Evolutionary conservation across 1,284 basidiomycete species (phyloP).

Genomic region (Pascua guehoae): DNA sequence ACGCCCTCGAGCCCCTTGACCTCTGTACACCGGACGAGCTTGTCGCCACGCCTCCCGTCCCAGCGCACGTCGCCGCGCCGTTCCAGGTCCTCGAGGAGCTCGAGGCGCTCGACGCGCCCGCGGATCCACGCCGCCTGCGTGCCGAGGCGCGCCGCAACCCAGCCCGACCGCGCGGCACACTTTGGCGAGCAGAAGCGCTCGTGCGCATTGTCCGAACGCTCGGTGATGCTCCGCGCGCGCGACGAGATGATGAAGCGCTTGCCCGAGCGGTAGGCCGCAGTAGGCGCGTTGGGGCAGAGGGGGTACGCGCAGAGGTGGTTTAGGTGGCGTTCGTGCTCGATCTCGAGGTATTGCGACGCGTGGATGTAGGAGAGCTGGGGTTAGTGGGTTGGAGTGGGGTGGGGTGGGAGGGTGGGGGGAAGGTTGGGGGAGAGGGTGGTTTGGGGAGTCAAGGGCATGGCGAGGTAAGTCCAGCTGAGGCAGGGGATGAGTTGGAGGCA

Average conservation of each 20-base stretch:
- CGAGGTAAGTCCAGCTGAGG: no score
- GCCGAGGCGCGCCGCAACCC: conserved; percentile 25
- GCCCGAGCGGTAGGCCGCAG: conserved; percentile 21
- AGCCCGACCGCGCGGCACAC: conserved; percentile 27
- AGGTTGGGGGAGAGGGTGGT: background rate
- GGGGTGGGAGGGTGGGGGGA: background rate
- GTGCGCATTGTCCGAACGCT: conserved; percentile 33
- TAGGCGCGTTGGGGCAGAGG: conserved; percentile 28
- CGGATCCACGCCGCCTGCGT: conserved; percentile 30
- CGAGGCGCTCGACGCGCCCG: conserved; percentile 4
- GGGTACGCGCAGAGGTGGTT: conserved; percentile 40
- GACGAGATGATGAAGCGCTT: conserved; percentile 29
- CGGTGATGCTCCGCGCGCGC: conserved; percentile 24
- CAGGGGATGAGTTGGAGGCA: no score
- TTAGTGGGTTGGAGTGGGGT: background rate
- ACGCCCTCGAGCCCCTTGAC: no score
- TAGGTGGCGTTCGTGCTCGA: conserved; percentile 39
- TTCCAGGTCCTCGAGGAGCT: conserved; percentile 34
- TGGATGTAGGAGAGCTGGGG: conserved; percentile 22
- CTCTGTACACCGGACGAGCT: conserved; percentile 1
- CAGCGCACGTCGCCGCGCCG: conserved; percentile 17
- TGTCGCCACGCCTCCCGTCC: conserved; percentile 10
- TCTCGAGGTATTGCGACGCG: conserved; percentile 29
- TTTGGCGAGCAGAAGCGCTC: conserved; percentile 32
- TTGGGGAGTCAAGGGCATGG: no score